phyloP scores from a whole-genome alignment of 768 basidiomycete genomes.

The Pisolithus orientalis region DNA sequence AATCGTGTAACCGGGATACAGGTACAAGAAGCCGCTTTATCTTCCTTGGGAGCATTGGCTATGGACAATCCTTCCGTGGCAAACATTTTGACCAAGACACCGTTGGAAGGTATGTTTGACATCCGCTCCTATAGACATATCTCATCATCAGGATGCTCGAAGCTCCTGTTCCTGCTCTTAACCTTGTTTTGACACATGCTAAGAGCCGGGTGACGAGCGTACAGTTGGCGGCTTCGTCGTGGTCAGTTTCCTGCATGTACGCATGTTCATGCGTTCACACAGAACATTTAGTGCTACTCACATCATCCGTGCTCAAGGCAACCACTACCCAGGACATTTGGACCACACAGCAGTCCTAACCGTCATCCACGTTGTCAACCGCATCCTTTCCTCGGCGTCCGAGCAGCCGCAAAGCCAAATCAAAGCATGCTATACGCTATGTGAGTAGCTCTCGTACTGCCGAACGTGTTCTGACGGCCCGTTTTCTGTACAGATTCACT shows the following conservation, averaged over 20 bases:
- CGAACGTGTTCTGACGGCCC: background rate
- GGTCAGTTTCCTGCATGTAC: conserved; percentile 34
- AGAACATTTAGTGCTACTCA: conserved; percentile 44
- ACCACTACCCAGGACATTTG: conserved; percentile 22
- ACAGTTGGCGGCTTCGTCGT: conserved; percentile 65
- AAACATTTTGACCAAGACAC: conserved; percentile 37
- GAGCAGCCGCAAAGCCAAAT: conserved; percentile 43
- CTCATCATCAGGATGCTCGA: background rate
- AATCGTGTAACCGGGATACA: conserved; percentile 16
- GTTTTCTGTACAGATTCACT: conserved; percentile 44
- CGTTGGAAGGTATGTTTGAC: conserved; percentile 33
- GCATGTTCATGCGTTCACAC: background rate
- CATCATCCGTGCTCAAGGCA: conserved; percentile 48
- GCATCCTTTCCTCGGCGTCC: conserved; percentile 41
- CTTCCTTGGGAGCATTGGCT: conserved; percentile 58
- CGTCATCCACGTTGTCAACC: conserved; percentile 66
- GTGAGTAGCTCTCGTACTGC: conserved; percentile 36
- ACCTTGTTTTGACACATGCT: conserved; percentile 42
- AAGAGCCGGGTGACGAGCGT: conserved; percentile 56
- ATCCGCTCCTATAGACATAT: conserved; percentile 15
- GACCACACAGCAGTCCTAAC: conserved; percentile 48
- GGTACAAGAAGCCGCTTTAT: conserved; percentile 62
- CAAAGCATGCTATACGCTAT: conserved; percentile 71
- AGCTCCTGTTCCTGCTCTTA: conserved; percentile 22
- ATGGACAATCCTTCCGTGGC: conserved; percentile 58